Percentiles rank a stretch among this genome's conserved stretches.
These are phyloP conservation scores for Penstemon newberryi DNA, from an alignment of 257 asterid species.

Conservation along the genomic window DNA sequence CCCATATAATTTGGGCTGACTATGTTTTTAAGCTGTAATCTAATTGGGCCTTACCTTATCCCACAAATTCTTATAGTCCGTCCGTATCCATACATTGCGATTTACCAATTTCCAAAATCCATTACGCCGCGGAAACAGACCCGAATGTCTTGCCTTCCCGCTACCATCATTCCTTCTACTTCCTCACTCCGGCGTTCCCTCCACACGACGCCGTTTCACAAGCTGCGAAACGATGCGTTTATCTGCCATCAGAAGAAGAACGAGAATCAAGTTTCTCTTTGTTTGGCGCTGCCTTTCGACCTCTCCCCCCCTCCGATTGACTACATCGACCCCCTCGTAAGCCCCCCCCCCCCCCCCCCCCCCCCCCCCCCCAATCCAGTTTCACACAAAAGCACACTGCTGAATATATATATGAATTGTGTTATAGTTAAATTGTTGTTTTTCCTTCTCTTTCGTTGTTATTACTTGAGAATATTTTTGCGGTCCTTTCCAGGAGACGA, in stretches of 20 bases:
- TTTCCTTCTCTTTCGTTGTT: not conserved
- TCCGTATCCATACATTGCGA: too few species aligned
- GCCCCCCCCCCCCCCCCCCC: slow-evolving; percentile 13
- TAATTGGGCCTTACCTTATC: too few species aligned
- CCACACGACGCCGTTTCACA: slow-evolving; percentile 36
- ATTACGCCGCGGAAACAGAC: slow-evolving; percentile 2
- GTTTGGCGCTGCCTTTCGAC: slow-evolving; percentile 66
- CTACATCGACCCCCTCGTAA: slow-evolving; percentile 63
- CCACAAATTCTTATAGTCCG: too few species aligned
- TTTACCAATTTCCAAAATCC: not conserved
- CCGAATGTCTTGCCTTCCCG: slow-evolving; percentile 32
- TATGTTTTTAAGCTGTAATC: too few species aligned
- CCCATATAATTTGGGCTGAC: too few species aligned
- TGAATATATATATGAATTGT: too few species aligned
- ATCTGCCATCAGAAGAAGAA: slow-evolving; percentile 25
- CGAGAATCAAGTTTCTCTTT: slow-evolving; percentile 20
- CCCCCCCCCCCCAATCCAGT: too few species aligned
- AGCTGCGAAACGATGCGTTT: slow-evolving; percentile 33
- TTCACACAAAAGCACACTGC: not conserved
- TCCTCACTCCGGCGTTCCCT: slow-evolving; percentile 27
- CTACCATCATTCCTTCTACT: slow-evolving; percentile 26
- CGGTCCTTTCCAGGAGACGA: slow-evolving; percentile 51
- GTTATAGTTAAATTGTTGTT: too few species aligned
- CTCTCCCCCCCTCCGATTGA: slow-evolving; percentile 94
- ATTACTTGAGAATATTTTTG: not conserved